phyloP scores from a whole-genome alignment of 2,329 filamentous ascomycete species.

The Zymoseptoria brevis region DNA sequence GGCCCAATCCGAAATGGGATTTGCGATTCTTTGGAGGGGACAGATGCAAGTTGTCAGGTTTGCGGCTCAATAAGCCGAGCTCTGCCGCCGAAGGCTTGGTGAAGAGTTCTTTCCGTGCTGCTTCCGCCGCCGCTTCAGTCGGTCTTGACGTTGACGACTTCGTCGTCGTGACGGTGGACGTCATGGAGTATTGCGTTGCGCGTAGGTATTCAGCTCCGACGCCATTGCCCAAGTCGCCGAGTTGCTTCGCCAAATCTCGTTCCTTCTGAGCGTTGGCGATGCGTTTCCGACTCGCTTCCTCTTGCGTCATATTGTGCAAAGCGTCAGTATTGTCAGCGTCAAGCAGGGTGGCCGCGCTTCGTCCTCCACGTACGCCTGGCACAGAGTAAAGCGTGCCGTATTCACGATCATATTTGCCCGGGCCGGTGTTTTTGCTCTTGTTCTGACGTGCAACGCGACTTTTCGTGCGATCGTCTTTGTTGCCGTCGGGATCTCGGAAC shows the following conservation, averaged over 20 bases:
- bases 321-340: slow-evolving; percentile 56
- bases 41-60: slow-evolving; percentile 36
- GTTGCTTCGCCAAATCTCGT: slow-evolving; percentile 59
- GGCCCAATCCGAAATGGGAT: slow-evolving; percentile 27
- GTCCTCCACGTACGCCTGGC: slow-evolving; percentile 23
- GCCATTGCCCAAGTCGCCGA: slow-evolving; percentile 56
- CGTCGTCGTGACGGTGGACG: slow-evolving; percentile 11
- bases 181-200: slow-evolving; percentile 15
- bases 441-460: slow-evolving; percentile 5
- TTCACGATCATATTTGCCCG: slow-evolving; percentile 48
- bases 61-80: slow-evolving; percentile 39
- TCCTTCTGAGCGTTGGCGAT: slow-evolving; percentile 64
- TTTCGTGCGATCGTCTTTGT: slow-evolving; percentile 6
- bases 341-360: slow-evolving; percentile 53
- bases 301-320: slow-evolving; percentile 44
- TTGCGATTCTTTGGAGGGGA: slow-evolving; percentile 37
- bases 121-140: slow-evolving; percentile 8
- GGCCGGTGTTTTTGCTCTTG: slow-evolving; percentile 27
- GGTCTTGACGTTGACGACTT: not conserved
- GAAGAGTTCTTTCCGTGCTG: slow-evolving; percentile 10
- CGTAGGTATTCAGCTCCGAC: slow-evolving; percentile 66
- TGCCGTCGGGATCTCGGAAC: slow-evolving; percentile 25
- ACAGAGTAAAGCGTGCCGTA: slow-evolving; percentile 44
- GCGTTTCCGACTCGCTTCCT: slow-evolving; percentile 58
- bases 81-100: slow-evolving; percentile 26